These are phyloP conservation scores for Citrullus amarus DNA, from an alignment of 306 rosid species.

Conservation along the genomic window DNA sequence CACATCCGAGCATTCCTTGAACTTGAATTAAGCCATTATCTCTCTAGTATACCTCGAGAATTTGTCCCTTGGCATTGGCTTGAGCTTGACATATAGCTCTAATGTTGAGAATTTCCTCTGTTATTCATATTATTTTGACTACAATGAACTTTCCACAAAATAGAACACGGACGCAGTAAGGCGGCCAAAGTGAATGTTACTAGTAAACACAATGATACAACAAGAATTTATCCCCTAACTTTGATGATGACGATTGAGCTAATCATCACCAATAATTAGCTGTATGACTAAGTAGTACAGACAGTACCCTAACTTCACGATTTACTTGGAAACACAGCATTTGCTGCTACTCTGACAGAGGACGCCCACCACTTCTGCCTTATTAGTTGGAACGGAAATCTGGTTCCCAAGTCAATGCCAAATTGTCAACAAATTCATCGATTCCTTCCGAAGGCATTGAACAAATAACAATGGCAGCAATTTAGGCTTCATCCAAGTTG, in stretches of 20 bases:
- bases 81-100: neutral
- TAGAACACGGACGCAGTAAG: too few species aligned
- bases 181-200: too few species aligned
- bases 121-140: neutral
- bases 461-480: neutral
- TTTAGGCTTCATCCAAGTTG: neutral
- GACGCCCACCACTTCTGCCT: neutral
- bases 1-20: neutral
- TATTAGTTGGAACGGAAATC: neutral
- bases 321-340: too few species aligned
- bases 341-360: too few species aligned
- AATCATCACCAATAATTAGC: too few species aligned
- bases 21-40: neutral
- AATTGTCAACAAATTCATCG: neutral
- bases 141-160: too few species aligned
- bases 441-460: neutral
- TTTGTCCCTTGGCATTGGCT: neutral
- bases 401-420: neutral
- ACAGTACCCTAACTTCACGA: too few species aligned
- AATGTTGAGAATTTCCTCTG: neutral
- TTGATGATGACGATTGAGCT: too few species aligned
- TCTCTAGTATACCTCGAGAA: neutral
- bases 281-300: too few species aligned
- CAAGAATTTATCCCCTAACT: too few species aligned
- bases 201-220: too few species aligned